phyloP scores from a whole-genome alignment of 2,329 filamentous ascomycete genomes.

The Colletotrichum shisoi region DNA sequence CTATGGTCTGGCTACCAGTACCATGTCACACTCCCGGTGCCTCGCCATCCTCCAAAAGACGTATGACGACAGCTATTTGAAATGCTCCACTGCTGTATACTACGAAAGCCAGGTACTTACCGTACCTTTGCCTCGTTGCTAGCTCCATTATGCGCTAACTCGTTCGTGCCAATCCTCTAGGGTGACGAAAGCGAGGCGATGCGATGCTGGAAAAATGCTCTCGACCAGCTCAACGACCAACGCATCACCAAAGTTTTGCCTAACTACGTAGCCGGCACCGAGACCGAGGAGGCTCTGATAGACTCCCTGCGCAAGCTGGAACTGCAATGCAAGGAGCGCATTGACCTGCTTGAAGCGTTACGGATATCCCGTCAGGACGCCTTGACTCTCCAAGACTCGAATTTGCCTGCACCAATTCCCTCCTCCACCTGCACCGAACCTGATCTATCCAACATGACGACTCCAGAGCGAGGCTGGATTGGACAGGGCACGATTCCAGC shows the following conservation, averaged over 20 bases:
- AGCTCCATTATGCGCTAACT: conserved; percentile 29
- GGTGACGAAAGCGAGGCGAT: conserved; percentile 91
- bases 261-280: conserved; percentile 74
- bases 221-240: conserved; percentile 88
- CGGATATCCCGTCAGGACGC: conserved; percentile 66
- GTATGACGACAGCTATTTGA: conserved; percentile 95
- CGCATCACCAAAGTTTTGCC: conserved; percentile 77
- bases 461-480: conserved; percentile 67
- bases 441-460: not conserved
- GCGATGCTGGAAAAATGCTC: conserved; percentile 86
- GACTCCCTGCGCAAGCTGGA: conserved; percentile 85
- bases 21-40: conserved; percentile 63
- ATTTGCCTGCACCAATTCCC: conserved; percentile 8
- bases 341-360: conserved; percentile 85
- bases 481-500: conserved; percentile 84
- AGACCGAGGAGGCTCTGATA: conserved; percentile 83
- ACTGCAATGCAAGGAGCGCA: conserved; percentile 89
- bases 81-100: conserved; percentile 93
- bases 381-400: conserved; percentile 37
- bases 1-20: conserved; percentile 41
- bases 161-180: conserved; percentile 54
- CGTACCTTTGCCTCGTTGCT: conserved; percentile 7
- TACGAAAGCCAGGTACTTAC: conserved; percentile 85
- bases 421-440: conserved; percentile 12
- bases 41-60: conserved; percentile 89